These are phyloP conservation scores for Rubia balearica DNA, from an alignment of 305 asterid genomes.

Conservation along the genomic window DNA sequence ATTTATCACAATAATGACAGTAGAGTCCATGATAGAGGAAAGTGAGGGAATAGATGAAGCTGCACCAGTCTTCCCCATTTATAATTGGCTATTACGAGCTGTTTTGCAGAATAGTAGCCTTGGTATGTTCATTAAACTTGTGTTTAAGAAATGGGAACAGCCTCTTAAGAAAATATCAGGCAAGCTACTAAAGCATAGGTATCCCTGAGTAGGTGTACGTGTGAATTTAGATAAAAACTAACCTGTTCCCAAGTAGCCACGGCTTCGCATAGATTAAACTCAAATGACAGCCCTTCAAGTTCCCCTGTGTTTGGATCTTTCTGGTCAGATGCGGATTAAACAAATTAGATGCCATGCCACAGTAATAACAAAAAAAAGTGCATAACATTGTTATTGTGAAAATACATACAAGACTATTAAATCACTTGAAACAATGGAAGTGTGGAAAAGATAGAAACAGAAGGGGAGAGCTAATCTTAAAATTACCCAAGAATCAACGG, in stretches of 20 bases:
- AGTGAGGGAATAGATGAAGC: neutral
- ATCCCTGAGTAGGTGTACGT: neutral
- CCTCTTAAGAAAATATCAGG: neutral
- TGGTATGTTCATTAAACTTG: neutral
- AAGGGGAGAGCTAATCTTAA: neutral
- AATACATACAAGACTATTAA: neutral
- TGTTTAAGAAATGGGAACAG: neutral
- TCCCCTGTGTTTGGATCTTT: constrained; percentile 41
- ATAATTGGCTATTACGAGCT: neutral
- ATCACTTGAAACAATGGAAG: neutral
- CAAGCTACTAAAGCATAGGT: neutral
- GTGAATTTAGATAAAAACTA: constrained; percentile 20
- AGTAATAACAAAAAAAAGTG: too few relatives aligned
- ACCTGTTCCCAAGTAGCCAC: constrained; percentile 99
- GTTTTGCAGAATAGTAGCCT: neutral
- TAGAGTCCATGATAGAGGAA: neutral
- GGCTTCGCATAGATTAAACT: constrained; percentile 83
- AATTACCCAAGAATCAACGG: neutral
- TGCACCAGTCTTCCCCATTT: neutral
- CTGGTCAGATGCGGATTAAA: constrained; percentile 35
- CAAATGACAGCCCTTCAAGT: constrained; percentile 73
- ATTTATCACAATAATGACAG: neutral
- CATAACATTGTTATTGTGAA: neutral
- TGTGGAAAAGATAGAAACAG: neutral
- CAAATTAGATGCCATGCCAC: constrained; percentile 1